Percentiles rank a stretch among this genome's conserved stretches.
These are phyloP conservation scores for Lasiodiplodia sp. DNA, from an alignment of 2,329 filamentous ascomycete species.

Conservation along the genomic window DNA sequence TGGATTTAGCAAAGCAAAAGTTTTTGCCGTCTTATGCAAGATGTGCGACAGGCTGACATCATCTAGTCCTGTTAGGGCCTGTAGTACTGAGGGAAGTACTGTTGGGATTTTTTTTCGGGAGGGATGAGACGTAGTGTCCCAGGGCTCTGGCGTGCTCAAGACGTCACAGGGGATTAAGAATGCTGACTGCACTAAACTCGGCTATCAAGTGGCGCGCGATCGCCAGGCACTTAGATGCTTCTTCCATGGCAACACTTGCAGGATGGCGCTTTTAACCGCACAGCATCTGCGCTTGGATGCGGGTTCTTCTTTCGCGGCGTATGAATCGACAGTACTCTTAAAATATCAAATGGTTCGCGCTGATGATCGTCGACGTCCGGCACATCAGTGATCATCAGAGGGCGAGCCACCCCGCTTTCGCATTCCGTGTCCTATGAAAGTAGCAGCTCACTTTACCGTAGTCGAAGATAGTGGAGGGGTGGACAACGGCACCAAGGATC, in stretches of 20 bases:
- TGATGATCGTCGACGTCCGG: neutral
- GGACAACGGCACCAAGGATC: neutral
- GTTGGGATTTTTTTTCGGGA: neutral
- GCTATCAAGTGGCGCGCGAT: neutral
- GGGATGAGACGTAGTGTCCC: slow-evolving; percentile 15
- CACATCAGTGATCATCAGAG: neutral
- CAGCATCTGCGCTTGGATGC: neutral
- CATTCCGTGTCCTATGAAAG: neutral
- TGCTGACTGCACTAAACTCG: neutral
- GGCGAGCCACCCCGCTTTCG: neutral
- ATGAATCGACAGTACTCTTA: slow-evolving; percentile 1
- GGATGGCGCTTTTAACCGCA: neutral
- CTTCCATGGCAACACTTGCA: neutral
- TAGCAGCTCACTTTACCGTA: neutral
- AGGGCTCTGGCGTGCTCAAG: neutral
- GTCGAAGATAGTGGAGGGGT: neutral
- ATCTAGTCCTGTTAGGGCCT: neutral
- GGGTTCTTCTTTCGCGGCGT: neutral
- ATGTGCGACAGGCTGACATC: neutral
- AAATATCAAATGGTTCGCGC: neutral
- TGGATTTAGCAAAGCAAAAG: no score
- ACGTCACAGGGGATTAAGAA: neutral
- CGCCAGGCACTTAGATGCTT: neutral
- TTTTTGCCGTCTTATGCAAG: neutral
- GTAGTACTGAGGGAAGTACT: neutral